Evolutionary conservation across 2,329 filamentous ascomycete species (phyloP).

Genomic region (Calonectria leucothoes): DNA sequence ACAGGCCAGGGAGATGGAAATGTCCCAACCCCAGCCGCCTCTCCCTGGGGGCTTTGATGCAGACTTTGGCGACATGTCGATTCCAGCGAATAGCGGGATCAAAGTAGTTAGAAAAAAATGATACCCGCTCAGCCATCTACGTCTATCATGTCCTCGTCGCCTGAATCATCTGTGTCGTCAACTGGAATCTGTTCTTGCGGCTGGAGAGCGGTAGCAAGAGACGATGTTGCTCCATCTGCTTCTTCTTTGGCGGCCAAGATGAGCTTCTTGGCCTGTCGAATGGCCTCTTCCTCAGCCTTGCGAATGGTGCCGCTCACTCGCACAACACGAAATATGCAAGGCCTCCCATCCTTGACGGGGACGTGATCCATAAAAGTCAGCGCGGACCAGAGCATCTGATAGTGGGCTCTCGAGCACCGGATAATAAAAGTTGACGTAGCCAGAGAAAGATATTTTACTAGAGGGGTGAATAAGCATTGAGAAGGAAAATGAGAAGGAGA

Average conservation of each 20-base stretch:
- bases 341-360: slow-evolving; percentile 67
- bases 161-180: slow-evolving; percentile 57
- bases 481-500: neutral
- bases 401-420: slow-evolving; percentile 83
- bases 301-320: slow-evolving; percentile 93
- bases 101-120: slow-evolving; percentile 77
- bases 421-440: slow-evolving; percentile 97
- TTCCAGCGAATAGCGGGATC: slow-evolving; percentile 72
- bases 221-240: slow-evolving; percentile 29
- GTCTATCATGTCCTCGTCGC: slow-evolving; percentile 58
- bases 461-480: slow-evolving; percentile 9
- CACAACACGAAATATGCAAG: slow-evolving; percentile 86
- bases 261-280: slow-evolving; percentile 78
- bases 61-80: slow-evolving; percentile 63
- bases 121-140: slow-evolving; percentile 58
- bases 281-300: slow-evolving; percentile 90
- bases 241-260: slow-evolving; percentile 73
- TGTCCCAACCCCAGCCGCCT: slow-evolving; percentile 32
- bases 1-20: slow-evolving; percentile 52
- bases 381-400: slow-evolving; percentile 89
- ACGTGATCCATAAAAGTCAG: slow-evolving; percentile 83
- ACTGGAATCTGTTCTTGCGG: slow-evolving; percentile 51
- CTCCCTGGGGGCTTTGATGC: slow-evolving; percentile 50
- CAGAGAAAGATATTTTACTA: slow-evolving; percentile 91
- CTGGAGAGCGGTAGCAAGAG: slow-evolving; percentile 31